Base-by-base conservation (phyloP, 1,139 yeast genomes). In the Suhomyces bribrorum region DNA sequence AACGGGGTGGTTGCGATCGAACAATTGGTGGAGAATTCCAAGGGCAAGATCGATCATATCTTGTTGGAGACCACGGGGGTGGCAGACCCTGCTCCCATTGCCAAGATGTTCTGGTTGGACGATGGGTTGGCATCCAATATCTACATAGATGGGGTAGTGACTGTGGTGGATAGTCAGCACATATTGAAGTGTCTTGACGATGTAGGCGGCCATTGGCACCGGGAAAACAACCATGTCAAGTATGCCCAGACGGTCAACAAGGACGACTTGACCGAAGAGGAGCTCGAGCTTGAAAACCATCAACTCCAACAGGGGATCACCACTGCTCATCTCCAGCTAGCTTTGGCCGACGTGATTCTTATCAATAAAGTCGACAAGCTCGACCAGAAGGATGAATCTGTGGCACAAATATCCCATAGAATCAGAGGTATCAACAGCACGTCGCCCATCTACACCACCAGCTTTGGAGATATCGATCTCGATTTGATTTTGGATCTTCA, bases 41-140 rank as follows among this genome's bases (percentile, higher is more conserved):
- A 83, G 12, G 83, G 79, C 31, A 75, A 75, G 38, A 90, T 92
- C 43, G 98, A 94, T 59, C 86, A 92, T 55, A 89, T 92, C 18
- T 61, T 92, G 18, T 66, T 94, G 40, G 99, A 92, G 57, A 94
- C 99, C 0, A 88, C 97, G 0, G 99, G 99, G 0, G 74, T 94
- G n/a, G 98, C 99, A 0, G 97, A 92, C 57, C 98, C 98, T 0
- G 97, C 85, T 0, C 97, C 97, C 0, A 88, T 92, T 26, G 96
- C 97, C 7, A 80, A 82, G 49, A 92, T 92, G 96, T 92, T 92
- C 61, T 92, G 98, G 98, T 71, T 90, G 28, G 98, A 92, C 59
- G 94, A 86, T 25, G 97, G 92, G 0, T 67, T 92, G 40, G 75
- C 83, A 9, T 83, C 96, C 5, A 83, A 81, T 48, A 87, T 92